These are phyloP conservation scores for Lactarius sp. DNA, from an alignment of 768 basidiomycete species.

Conservation along the genomic window DNA sequence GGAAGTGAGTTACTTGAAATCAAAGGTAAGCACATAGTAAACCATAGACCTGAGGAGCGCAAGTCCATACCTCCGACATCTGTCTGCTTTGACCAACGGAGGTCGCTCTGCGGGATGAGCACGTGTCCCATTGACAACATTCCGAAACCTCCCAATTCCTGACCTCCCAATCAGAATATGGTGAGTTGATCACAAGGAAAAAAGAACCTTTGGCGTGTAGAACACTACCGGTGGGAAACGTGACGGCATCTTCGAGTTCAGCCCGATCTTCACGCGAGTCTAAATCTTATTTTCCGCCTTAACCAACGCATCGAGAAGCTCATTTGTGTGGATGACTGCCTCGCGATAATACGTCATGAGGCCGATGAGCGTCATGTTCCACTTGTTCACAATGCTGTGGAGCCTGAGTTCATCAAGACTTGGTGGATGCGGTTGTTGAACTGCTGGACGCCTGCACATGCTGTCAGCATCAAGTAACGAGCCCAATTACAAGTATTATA, in stretches of 20 bases:
- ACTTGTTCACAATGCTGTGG: constrained; percentile 98
- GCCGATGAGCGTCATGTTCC: constrained; percentile 94
- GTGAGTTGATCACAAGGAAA: constrained; percentile 6
- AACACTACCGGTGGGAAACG: constrained; percentile 96
- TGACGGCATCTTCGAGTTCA: constrained; percentile 99
- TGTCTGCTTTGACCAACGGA: constrained; percentile 98
- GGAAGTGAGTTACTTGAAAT: constrained; percentile 86
- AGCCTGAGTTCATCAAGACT: constrained; percentile 97
- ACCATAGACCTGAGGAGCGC: neutral
- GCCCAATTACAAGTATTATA: neutral
- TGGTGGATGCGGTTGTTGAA: constrained; percentile 98
- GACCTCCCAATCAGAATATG: constrained; percentile 14
- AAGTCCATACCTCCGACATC: constrained; percentile 70
- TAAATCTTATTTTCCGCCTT: constrained; percentile 99
- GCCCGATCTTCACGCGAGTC: constrained; percentile 98
- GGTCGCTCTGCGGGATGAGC: constrained; percentile 94
- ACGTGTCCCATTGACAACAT: constrained; percentile 99
- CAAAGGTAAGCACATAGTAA: neutral
- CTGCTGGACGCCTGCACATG: constrained; percentile 69
- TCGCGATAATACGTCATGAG: constrained; percentile 98
- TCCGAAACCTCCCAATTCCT: constrained; percentile 95
- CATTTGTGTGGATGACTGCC: constrained; percentile 95
- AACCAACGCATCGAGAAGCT: constrained; percentile 90
- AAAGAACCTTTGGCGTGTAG: constrained; percentile 81
- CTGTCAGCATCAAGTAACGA: constrained; percentile 12